Evolutionary conservation across 2,329 filamentous ascomycete genomes (phyloP), one percentile per base, ranked within the genome.

Genomic region (Pseudogymnoascus destructans): DNA sequence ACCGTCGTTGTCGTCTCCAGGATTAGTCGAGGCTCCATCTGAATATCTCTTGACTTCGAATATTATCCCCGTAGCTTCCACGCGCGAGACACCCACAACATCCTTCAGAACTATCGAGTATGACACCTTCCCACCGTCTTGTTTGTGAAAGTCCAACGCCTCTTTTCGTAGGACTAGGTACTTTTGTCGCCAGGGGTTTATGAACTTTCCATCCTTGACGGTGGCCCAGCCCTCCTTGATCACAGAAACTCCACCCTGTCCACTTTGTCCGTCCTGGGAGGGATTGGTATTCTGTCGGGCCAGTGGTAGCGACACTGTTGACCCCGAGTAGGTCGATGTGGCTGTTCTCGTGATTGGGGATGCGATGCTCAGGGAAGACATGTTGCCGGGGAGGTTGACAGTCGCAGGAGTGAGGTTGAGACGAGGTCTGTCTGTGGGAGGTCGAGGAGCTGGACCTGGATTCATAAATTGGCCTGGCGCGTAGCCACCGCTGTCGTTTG

Each of bases 141-240:
- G 86, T 75, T 97, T 98, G 75, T 95, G 82, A 67, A 98, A 96
- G 68, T 96, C 93, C 40, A 98, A 80, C 60, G 89, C 86, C 68
- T 91, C 91, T 71, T 97, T 95, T 69, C 92, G 86, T 63, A 98
- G 76, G 61, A 97, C 89, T 59, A 98, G 77, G 71, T 87, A 96
- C 69, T 92, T 89, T 71, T 93, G 87, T 69, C 92, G 93, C 92
- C 88, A 95, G 1, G 79, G 79, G 67, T 85, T 84, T 74, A 97
- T 82, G 67, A 95, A 81, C 75, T 84, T 83, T 73, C 91, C 91
- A 72, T 97, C 93, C 76, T 96, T 97, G 70, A 92, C 86, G 59
- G 85, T 85, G 33, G 87, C 87, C 78, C 82, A 87, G 60, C 87
- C 88, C 68, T 92, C 85, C 71, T 90, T 91, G 73, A 89, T 84